Evolutionary conservation across 2,329 filamentous ascomycete species (phyloP).

Genomic region (Aureobasidium vineae): DNA sequence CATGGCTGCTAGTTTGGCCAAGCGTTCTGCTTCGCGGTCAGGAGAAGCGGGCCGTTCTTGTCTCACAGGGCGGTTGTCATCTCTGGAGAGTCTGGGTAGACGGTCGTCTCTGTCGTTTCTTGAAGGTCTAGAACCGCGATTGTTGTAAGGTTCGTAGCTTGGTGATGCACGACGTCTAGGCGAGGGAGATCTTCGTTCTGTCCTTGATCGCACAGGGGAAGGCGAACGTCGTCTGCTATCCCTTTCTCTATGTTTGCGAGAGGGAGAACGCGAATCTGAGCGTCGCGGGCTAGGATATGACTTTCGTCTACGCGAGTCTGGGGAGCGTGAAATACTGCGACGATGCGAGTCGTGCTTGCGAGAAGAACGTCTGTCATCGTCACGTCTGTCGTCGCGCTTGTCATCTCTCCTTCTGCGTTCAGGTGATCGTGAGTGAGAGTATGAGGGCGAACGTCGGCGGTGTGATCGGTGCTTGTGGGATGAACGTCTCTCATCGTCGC

Average conservation of each 20-base stretch:
- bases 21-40: conserved; percentile 37
- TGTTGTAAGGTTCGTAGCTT: conserved; percentile 23
- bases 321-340: conserved; percentile 14
- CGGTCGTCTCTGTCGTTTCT: conserved; percentile 4
- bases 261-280: conserved; percentile 27
- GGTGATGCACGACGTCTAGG: conserved; percentile 25
- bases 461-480: conserved; percentile 38
- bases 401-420: conserved; percentile 30
- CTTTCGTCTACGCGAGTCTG: conserved; percentile 14
- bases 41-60: conserved; percentile 27
- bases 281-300: conserved; percentile 27
- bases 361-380: conserved; percentile 9
- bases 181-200: conserved; percentile 4
- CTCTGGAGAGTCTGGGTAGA: neutral
- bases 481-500: conserved; percentile 38
- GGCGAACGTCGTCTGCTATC: conserved; percentile 26
- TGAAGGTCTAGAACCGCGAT: neutral
- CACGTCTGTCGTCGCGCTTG: neutral
- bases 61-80: neutral
- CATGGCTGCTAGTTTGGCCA: conserved; percentile 43
- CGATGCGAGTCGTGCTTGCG: conserved; percentile 13
- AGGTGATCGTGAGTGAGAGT: conserved; percentile 39
- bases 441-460: conserved; percentile 38
- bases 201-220: conserved; percentile 27
- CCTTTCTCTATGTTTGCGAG: conserved; percentile 13